phyloP scores from a whole-genome alignment of 495 filamentous ascomycete species.

The Aspergillus ellipticus region DNA sequence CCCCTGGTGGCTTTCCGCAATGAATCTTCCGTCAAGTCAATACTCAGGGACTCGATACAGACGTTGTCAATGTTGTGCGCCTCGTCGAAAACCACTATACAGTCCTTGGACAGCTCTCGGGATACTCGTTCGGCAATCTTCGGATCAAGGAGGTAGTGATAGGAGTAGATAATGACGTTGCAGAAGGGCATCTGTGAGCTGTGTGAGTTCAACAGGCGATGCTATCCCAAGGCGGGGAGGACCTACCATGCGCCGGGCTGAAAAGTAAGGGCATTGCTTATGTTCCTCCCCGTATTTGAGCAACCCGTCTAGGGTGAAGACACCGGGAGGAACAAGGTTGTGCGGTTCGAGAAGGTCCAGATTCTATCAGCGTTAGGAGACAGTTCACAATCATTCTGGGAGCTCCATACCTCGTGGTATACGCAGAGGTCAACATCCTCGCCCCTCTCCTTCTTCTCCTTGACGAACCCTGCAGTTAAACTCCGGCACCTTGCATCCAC shows the following conservation, averaged over 20 bases:
- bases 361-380: conserved; percentile 56
- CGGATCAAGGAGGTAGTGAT: conserved; percentile 95
- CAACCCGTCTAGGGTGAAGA: conserved; percentile 92
- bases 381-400: neutral
- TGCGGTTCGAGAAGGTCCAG: conserved; percentile 92
- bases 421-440: conserved; percentile 92
- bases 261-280: conserved; percentile 98
- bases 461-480: conserved; percentile 93
- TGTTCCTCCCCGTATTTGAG: conserved; percentile 86
- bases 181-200: conserved; percentile 81
- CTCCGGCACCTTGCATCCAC: conserved; percentile 95
- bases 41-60: conserved; percentile 95
- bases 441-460: conserved; percentile 90
- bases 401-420: conserved; percentile 76
- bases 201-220: conserved; percentile 8
- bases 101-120: conserved; percentile 93
- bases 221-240: neutral
- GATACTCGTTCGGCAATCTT: conserved; percentile 98
- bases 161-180: conserved; percentile 99
- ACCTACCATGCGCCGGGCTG: conserved; percentile 82
- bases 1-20: conserved; percentile 83
- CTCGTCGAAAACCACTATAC: conserved; percentile 98
- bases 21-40: conserved; percentile 93
- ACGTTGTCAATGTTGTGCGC: conserved; percentile 99
- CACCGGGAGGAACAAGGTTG: conserved; percentile 86